Evolutionary conservation across 1,139 yeast genomes (phyloP).

Genomic region (Debaryomycetaceae sp.): DNA sequence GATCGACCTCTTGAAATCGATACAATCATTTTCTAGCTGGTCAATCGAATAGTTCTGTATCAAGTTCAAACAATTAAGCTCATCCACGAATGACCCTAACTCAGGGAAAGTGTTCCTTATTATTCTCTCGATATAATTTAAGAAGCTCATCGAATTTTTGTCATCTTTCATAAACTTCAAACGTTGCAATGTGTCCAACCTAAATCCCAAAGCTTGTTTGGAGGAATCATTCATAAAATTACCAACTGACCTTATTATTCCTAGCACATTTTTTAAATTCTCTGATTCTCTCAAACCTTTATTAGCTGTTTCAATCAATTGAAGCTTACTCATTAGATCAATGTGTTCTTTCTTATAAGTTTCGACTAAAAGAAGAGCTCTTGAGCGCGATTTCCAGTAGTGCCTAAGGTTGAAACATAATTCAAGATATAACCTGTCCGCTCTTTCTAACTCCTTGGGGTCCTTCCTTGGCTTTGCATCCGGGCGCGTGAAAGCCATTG

Average conservation of each 20-base stretch:
- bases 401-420: slow-evolving; percentile 72
- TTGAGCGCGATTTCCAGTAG: slow-evolving; percentile 87
- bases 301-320: slow-evolving; percentile 65
- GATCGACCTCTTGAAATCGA: slow-evolving; percentile 55
- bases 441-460: slow-evolving; percentile 64
- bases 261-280: slow-evolving; percentile 64
- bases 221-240: slow-evolving; percentile 87
- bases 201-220: slow-evolving; percentile 82
- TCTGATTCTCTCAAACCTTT: slow-evolving; percentile 57
- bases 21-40: slow-evolving; percentile 69
- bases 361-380: slow-evolving; percentile 64
- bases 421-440: slow-evolving; percentile 77
- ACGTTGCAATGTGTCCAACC: slow-evolving; percentile 75
- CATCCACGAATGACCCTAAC: slow-evolving; percentile 71
- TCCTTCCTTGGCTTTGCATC: slow-evolving; percentile 50
- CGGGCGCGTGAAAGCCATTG: slow-evolving; percentile 44
- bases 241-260: slow-evolving; percentile 80
- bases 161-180: slow-evolving; percentile 83
- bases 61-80: slow-evolving; percentile 57
- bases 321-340: slow-evolving; percentile 62
- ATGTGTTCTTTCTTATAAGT: slow-evolving; percentile 73
- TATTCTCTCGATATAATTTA: slow-evolving; percentile 83
- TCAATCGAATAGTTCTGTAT: slow-evolving; percentile 73
- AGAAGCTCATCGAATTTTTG: slow-evolving; percentile 71
- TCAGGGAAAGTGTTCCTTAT: slow-evolving; percentile 78